phyloP scores from a whole-genome alignment of 129 eudicot species.

The Flaveria robusta region DNA sequence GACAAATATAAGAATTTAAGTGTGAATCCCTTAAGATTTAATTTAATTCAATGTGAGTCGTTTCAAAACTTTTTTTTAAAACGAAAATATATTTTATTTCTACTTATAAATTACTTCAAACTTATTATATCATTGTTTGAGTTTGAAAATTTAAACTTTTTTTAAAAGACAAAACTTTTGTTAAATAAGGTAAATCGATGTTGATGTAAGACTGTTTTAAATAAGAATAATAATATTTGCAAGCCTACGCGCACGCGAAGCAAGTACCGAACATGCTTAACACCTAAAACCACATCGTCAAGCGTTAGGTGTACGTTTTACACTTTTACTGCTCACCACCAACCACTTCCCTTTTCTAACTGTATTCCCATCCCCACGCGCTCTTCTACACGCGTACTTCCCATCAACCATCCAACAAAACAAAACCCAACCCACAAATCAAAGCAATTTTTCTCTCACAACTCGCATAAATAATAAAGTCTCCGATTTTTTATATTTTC shows the following conservation, averaged over 20 bases:
- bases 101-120: too few relatives aligned
- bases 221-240: not conserved
- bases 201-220: too few relatives aligned
- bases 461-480: not conserved
- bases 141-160: too few relatives aligned
- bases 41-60: too few relatives aligned
- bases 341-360: conserved; percentile 39
- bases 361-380: conserved; percentile 40
- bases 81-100: too few relatives aligned
- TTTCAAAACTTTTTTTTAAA: too few relatives aligned
- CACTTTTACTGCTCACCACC: conserved; percentile 33
- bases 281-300: not conserved
- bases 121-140: too few relatives aligned
- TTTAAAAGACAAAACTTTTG: too few relatives aligned
- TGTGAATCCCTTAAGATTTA: too few relatives aligned
- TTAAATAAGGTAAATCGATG: too few relatives aligned
- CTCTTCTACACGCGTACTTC: conserved; percentile 8
- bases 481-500: conserved; percentile 3
- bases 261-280: not conserved
- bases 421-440: conserved; percentile 17
- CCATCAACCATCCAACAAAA: conserved; percentile 36
- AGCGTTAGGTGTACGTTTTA: conserved; percentile 37
- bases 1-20: too few relatives aligned
- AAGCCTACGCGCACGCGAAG: not conserved
- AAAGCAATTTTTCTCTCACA: conserved; percentile 21